These are phyloP conservation scores for Xerocomus potaroensis DNA, from an alignment of 768 basidiomycete genomes.

Conservation along the genomic window DNA sequence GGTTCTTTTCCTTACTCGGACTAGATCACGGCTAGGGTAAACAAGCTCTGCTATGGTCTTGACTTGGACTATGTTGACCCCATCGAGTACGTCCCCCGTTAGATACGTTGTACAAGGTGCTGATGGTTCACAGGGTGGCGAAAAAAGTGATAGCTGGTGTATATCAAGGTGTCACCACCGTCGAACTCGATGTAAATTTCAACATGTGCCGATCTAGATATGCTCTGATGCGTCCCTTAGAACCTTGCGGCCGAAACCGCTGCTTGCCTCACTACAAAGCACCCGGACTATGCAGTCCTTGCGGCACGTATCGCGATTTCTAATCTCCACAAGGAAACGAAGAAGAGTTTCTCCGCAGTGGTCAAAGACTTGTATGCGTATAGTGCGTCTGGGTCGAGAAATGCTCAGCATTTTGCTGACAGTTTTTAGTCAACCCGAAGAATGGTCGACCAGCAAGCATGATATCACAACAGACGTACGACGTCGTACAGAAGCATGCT, in stretches of 20 bases:
- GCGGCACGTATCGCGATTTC: slow-evolving; percentile 99
- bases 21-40: slow-evolving; percentile 82
- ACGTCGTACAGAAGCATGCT: slow-evolving; percentile 76
- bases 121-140: slow-evolving; percentile 53
- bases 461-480: slow-evolving; percentile 87
- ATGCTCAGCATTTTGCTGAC: background rate
- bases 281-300: slow-evolving; percentile 96
- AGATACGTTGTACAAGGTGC: background rate
- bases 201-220: background rate
- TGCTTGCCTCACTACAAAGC: slow-evolving; percentile 94
- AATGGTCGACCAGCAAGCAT: slow-evolving; percentile 82
- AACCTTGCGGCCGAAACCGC: slow-evolving; percentile 97
- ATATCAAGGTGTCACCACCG: slow-evolving; percentile 94
- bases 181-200: slow-evolving; percentile 85
- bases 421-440: slow-evolving; percentile 83
- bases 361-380: slow-evolving; percentile 88
- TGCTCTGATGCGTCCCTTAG: slow-evolving; percentile 36
- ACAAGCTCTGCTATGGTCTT: slow-evolving; percentile 93
- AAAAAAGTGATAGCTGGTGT: slow-evolving; percentile 93
- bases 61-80: slow-evolving; percentile 91
- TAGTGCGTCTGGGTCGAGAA: slow-evolving; percentile 42
- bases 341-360: slow-evolving; percentile 93
- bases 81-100: slow-evolving; percentile 53
- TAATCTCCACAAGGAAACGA: slow-evolving; percentile 98
- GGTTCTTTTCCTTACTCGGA: slow-evolving; percentile 14